phyloP scores from a whole-genome alignment of 2,329 filamentous ascomycete species.

The Stagonosporopsis tanaceti region DNA sequence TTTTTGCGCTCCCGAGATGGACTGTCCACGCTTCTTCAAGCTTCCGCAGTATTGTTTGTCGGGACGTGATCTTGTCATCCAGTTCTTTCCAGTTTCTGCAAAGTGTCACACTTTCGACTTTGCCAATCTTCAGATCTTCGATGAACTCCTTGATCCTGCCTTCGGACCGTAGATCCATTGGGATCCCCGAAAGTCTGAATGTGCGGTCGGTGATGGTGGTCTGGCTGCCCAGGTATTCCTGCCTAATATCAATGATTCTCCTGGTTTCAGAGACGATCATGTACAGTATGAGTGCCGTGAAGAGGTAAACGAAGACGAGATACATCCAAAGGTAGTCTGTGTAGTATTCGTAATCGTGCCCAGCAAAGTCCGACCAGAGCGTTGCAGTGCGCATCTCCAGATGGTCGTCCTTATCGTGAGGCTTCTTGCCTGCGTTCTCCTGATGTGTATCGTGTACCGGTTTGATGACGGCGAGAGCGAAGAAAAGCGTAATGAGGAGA shows the following conservation, averaged over 20 bases:
- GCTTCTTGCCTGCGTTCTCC: slow-evolving; percentile 36
- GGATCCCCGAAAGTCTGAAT: slow-evolving; percentile 89
- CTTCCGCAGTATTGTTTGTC: slow-evolving; percentile 71
- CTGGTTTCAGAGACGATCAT: slow-evolving; percentile 84
- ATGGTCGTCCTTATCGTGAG: slow-evolving; percentile 22
- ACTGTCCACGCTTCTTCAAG: slow-evolving; percentile 86
- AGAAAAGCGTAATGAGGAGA: slow-evolving; percentile 79
- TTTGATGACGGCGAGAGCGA: slow-evolving; percentile 80
- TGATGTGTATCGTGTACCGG: slow-evolving; percentile 80
- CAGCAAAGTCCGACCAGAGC: slow-evolving; percentile 28
- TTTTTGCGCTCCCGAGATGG: slow-evolving; percentile 68
- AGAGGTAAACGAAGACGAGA: slow-evolving; percentile 92
- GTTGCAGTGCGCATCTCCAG: slow-evolving; percentile 31
- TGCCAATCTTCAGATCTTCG: slow-evolving; percentile 86
- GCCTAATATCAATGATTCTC: slow-evolving; percentile 82
- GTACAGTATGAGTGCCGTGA: slow-evolving; percentile 82
- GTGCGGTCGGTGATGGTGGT: slow-evolving; percentile 96
- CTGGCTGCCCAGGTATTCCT: slow-evolving; percentile 91
- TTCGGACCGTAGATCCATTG: slow-evolving; percentile 78
- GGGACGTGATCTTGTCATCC: slow-evolving; percentile 74
- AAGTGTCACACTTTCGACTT: slow-evolving; percentile 85
- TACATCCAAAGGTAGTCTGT: slow-evolving; percentile 87
- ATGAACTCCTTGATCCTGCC: slow-evolving; percentile 84
- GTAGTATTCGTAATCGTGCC: slow-evolving; percentile 50
- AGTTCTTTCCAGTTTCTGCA: slow-evolving; percentile 87